A percentile compares a stretch with the other conserved stretches of the same genome.
Conservation (phyloP, 2,329 filamentous ascomycete genomes). For the Aphanoascus verrucosus region DNA sequence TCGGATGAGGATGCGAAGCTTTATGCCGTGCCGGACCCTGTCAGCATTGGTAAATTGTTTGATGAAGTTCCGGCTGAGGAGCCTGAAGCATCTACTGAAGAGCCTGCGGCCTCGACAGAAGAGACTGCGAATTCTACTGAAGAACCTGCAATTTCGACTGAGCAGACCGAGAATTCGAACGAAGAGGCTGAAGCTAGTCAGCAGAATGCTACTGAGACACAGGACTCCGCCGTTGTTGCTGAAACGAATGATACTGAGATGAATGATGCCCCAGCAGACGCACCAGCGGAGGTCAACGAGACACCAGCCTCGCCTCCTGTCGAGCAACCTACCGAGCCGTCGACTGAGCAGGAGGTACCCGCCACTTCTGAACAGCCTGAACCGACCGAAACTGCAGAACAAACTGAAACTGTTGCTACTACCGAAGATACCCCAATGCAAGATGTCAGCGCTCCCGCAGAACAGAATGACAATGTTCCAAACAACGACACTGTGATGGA, state of each 20-base stretch:
- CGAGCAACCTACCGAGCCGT: background rate
- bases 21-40: background rate
- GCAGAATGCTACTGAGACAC: background rate
- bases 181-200: background rate
- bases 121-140: background rate
- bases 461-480: slow-evolving; percentile 1
- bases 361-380: background rate
- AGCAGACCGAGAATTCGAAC: background rate
- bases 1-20: slow-evolving; percentile 24
- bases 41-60: background rate
- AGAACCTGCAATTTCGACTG: background rate
- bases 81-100: background rate
- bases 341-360: background rate
- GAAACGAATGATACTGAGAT: slow-evolving; percentile 14
- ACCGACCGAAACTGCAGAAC: background rate
- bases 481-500: slow-evolving; percentile 8
- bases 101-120: background rate
- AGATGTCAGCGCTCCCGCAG: background rate
- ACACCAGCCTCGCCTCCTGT: background rate
- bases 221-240: slow-evolving; percentile 11
- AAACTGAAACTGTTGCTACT: background rate
- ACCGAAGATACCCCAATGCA: slow-evolving; percentile 4
- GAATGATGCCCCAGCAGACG: slow-evolving; percentile 12
- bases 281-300: slow-evolving; percentile 5
- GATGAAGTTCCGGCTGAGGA: background rate